phyloP scores from a whole-genome alignment of 2,329 filamentous ascomycete species.

The Zarea fungicola region DNA sequence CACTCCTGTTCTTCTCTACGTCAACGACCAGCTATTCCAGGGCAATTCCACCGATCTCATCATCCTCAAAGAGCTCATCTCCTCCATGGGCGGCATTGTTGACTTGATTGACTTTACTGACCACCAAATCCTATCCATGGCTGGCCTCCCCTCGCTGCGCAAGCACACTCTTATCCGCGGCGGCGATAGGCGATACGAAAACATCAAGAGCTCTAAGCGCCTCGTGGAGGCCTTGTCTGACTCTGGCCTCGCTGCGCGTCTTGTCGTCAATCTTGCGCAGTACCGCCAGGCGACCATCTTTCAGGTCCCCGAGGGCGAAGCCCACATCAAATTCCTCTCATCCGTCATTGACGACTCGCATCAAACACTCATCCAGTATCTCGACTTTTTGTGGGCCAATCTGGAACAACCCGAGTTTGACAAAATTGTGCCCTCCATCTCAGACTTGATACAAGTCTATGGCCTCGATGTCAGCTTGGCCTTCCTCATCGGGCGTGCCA shows the following conservation, averaged over 20 bases:
- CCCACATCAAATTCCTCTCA: conserved; percentile 83
- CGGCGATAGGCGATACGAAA: conserved; percentile 76
- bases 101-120: conserved; percentile 86
- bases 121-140: conserved; percentile 79
- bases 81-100: conserved; percentile 89
- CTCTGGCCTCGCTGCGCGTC: conserved; percentile 69
- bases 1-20: conserved; percentile 81
- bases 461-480: conserved; percentile 76
- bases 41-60: conserved; percentile 89
- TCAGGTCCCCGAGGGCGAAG: conserved; percentile 62
- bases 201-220: conserved; percentile 67
- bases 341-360: conserved; percentile 89
- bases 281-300: conserved; percentile 85
- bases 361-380: conserved; percentile 76
- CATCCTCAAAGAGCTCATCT: conserved; percentile 83
- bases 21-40: conserved; percentile 73
- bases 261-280: conserved; percentile 87
- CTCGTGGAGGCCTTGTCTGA: conserved; percentile 75
- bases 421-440: conserved; percentile 67
- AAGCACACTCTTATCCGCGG: conserved; percentile 75
- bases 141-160: conserved; percentile 74
- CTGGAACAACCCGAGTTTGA: conserved; percentile 73
- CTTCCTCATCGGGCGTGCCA: conserved; percentile 75
- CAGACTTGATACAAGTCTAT: conserved; percentile 69
- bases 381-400: conserved; percentile 82